Percentiles rank a stretch among this genome's conserved stretches.
Conservation (phyloP, 2,329 filamentous ascomycete species). For the Dactylonectria macrodidyma region DNA sequence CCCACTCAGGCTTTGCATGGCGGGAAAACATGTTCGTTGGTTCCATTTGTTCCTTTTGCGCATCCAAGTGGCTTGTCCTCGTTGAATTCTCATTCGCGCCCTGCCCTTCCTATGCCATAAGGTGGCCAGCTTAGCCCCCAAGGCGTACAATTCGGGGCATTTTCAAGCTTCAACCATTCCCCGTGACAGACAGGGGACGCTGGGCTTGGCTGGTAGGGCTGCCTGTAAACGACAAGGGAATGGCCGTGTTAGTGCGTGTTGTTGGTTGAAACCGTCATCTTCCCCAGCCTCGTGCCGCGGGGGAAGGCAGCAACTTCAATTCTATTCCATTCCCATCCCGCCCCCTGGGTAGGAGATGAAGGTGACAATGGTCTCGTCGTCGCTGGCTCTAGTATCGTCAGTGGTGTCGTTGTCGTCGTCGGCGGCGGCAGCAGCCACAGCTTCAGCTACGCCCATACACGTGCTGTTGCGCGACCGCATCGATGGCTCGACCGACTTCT, state of each 20-base stretch:
- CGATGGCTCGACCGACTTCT: constrained; percentile 54
- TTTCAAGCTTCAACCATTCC: background rate
- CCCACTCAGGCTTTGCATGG: background rate
- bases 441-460: constrained; percentile 46
- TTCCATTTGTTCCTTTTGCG: background rate
- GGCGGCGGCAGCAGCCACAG: constrained; percentile 25
- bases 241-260: constrained; percentile 5
- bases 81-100: background rate
- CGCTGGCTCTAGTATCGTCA: constrained; percentile 26
- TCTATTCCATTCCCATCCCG: background rate
- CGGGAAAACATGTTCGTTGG: background rate
- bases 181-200: constrained; percentile 4
- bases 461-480: constrained; percentile 50
- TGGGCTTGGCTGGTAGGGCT: background rate
- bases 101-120: constrained; percentile 1
- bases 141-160: background rate
- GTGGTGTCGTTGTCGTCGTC: constrained; percentile 10
- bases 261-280: constrained; percentile 1
- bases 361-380: constrained; percentile 36
- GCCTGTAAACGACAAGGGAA: background rate
- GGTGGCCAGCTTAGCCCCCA: background rate
- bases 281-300: background rate
- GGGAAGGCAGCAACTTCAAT: background rate
- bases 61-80: constrained; percentile 1
- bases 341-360: background rate